Conservation (phyloP, 2,329 filamentous ascomycete genomes). For the Lecanosticta acicola region DNA sequence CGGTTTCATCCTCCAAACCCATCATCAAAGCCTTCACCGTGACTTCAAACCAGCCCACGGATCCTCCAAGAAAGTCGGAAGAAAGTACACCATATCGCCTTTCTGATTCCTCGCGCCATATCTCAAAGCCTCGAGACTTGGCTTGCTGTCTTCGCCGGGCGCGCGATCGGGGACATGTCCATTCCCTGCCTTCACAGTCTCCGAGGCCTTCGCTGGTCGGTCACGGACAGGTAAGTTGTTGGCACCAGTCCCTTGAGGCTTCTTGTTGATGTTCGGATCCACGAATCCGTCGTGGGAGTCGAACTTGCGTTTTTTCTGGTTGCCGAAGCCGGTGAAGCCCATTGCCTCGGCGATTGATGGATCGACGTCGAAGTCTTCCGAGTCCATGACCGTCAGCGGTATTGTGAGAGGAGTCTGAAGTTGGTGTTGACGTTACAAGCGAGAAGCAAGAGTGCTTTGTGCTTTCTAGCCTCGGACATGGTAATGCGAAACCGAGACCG, state of each 20-base stretch:
- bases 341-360: conserved; percentile 60
- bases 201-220: background rate
- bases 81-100: conserved; percentile 65
- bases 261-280: conserved; percentile 30
- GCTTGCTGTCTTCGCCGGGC: conserved; percentile 5
- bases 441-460: no score
- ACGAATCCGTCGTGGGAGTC: conserved; percentile 53
- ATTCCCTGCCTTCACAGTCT: background rate
- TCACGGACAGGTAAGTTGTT: conserved; percentile 25
- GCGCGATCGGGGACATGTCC: background rate
- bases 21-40: conserved; percentile 2
- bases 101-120: conserved; percentile 40
- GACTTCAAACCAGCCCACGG: conserved; percentile 53
- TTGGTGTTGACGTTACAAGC: no score
- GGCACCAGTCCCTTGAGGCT: conserved; percentile 31
- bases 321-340: conserved; percentile 69
- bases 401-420: no score
- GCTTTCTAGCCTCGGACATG: no score
- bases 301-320: conserved; percentile 62
- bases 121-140: conserved; percentile 35
- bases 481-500: no score
- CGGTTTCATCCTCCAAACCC: no score
- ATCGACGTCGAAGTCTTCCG: conserved; percentile 42
- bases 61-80: conserved; percentile 63
- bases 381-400: no score